Evolutionary conservation across 2,329 filamentous ascomycete genomes (phyloP), one percentile per base, ranked within the genome.

Genomic region (Botrytis porri): DNA sequence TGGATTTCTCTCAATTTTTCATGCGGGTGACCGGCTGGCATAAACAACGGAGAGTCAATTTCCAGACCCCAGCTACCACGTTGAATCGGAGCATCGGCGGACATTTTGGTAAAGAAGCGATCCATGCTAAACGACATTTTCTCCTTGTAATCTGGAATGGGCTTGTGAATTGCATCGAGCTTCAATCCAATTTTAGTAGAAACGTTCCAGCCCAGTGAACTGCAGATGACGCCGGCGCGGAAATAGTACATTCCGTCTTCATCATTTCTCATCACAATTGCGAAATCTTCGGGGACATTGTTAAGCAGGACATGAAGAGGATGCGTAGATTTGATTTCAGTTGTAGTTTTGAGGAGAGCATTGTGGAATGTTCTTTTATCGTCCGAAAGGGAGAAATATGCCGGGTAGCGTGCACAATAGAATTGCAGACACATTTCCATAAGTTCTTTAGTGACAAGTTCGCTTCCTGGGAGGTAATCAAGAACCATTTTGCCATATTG

Each of bases 71-170:
- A 97, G 2, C 92, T 94, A 5, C 92, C 93, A 69, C 94, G 88
- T 81, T 96, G 93, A 71, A 97, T 96, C 2, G 93, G 90, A 75
- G 89, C 89, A 75, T 90, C 87, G 0, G 90, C 87, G 0, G 92
- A 88, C 84, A 94, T 89, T 79, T 93, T 95, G 43, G 90, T 88
- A 79, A 97, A 97, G 82, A 82, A 93, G 88, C 93, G 86, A 78
- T 97, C 93, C 91, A 97, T 95, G 59, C 92, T 94, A 75, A 94
- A 92, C 54, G 92, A 88, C 92, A 97, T 94, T 84, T 95, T 97
- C 80, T 93, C 91, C 76, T 92, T 92, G 81, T 95, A 97, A 78
- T 96, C 92, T 0, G 94, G 93, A 35, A 97, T 91, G 0, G 87
- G 86, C 1, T 83, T 83, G 79, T 97, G 94, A 74, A 97, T 95